These are phyloP conservation scores for Coemansia sp. DNA, from an alignment of 192 early-diverging fungal species.

Conservation along the genomic window DNA sequence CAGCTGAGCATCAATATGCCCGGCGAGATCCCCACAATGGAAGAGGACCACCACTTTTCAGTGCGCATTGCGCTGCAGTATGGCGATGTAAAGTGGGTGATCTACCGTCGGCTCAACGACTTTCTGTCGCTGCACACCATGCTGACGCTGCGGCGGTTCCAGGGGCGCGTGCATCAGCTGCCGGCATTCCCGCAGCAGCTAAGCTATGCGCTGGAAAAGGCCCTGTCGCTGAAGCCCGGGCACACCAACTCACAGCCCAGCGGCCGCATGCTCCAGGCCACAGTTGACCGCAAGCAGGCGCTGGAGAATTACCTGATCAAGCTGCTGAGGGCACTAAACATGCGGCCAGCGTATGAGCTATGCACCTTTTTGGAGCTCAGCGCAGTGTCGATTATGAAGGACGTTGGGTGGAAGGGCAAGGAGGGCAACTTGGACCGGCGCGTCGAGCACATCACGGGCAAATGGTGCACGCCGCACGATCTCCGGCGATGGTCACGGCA, in stretches of 20 bases:
- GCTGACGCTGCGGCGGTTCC: constrained; percentile 53
- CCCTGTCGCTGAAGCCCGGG: constrained; percentile 32
- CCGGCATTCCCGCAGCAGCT: constrained; percentile 50
- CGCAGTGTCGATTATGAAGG: constrained; percentile 67
- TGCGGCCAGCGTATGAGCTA: constrained; percentile 65
- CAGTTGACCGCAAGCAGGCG: constrained; percentile 55
- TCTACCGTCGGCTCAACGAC: constrained; percentile 61
- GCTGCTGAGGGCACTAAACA: constrained; percentile 58
- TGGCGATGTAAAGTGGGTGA: constrained; percentile 77
- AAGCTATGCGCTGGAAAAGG: constrained; percentile 40
- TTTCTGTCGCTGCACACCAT: constrained; percentile 66
- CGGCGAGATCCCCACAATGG: constrained; percentile 3
- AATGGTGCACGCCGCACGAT: constrained; percentile 51
- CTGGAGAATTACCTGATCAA: constrained; percentile 63
- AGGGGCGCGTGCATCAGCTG: constrained; percentile 47
- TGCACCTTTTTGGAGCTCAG: constrained; percentile 76
- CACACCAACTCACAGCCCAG: constrained; percentile 10
- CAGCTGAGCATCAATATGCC: constrained; percentile 33
- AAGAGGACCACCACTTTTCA: constrained; percentile 47
- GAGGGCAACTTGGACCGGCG: constrained; percentile 71
- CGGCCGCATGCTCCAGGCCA: constrained; percentile 36
- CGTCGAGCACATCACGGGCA: constrained; percentile 54
- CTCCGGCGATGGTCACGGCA: constrained; percentile 59
- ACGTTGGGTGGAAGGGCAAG: constrained; percentile 84
- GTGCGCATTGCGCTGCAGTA: constrained; percentile 75